These are phyloP conservation scores for Cladosporium oxysporum DNA, from an alignment of 2,329 filamentous ascomycete species.

Conservation along the genomic window DNA sequence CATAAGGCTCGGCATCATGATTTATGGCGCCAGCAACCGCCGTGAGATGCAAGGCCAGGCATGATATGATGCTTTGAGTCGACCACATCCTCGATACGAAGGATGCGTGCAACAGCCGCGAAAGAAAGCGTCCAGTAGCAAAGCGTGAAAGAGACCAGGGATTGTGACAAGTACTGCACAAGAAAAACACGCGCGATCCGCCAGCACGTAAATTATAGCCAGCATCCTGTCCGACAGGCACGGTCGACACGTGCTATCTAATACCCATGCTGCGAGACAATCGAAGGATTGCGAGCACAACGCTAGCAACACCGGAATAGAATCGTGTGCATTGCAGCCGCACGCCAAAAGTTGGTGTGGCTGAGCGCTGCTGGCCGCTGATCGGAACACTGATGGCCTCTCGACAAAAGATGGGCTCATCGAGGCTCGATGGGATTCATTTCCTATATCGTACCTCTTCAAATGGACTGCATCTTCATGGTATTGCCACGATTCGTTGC, in stretches of 20 bases:
- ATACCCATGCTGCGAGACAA: background rate
- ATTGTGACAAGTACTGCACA: background rate
- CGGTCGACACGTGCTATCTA: background rate
- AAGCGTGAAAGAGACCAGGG: background rate
- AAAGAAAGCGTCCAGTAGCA: background rate
- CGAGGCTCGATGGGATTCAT: background rate
- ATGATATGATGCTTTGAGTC: background rate
- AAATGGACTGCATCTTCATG: background rate
- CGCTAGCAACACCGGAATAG: background rate
- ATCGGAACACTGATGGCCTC: background rate
- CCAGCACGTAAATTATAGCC: background rate
- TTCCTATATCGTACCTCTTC: background rate
- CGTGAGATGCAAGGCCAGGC: background rate
- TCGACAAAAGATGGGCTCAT: background rate
- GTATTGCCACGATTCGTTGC: background rate
- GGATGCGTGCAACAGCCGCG: background rate
- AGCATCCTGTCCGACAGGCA: background rate
- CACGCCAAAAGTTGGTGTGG: background rate
- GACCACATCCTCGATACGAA: background rate
- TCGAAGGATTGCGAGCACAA: background rate
- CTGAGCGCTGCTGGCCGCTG: background rate
- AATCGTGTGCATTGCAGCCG: background rate
- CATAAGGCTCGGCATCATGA: slow-evolving; percentile 12
- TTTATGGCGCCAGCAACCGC: slow-evolving; percentile 5
- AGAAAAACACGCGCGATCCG: background rate